These are phyloP conservation scores for Boletus subcaerulescens DNA, from an alignment of 768 basidiomycete species.

Conservation along the genomic window DNA sequence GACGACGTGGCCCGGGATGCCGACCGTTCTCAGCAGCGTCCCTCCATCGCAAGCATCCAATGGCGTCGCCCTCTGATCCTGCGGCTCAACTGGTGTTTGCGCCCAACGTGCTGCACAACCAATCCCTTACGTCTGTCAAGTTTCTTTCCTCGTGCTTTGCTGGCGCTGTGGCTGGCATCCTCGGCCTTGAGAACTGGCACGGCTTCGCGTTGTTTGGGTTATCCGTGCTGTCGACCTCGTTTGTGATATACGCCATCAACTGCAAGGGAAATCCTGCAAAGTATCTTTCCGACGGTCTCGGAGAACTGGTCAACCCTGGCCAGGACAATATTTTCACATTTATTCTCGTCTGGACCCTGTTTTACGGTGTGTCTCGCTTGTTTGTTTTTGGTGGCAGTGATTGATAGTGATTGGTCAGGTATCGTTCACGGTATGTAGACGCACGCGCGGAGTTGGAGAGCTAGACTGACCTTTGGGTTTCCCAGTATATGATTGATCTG, in stretches of 20 bases:
- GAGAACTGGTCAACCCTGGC: constrained; percentile 76
- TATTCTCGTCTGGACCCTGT: constrained; percentile 89
- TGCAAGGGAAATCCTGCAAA: constrained; percentile 63
- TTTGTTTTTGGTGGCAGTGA: not conserved
- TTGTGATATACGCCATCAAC: constrained; percentile 64
- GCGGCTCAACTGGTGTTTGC: constrained; percentile 61
- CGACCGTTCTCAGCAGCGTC: not conserved
- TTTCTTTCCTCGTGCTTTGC: constrained; percentile 83
- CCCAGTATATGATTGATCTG: constrained; percentile 40
- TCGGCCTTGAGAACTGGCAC: constrained; percentile 81
- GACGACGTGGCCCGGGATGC: not conserved
- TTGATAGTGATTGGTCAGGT: constrained; percentile 27
- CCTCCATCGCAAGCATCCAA: constrained; percentile 13
- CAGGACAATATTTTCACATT: constrained; percentile 92
- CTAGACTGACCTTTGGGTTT: constrained; percentile 12
- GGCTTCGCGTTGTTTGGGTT: constrained; percentile 78
- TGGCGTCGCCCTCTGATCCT: constrained; percentile 48
- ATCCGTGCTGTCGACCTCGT: constrained; percentile 65
- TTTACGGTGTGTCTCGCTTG: constrained; percentile 64
- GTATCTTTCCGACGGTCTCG: constrained; percentile 59
- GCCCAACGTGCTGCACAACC: constrained; percentile 66
- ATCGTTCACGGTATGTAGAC: constrained; percentile 49
- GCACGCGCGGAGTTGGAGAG: not conserved
- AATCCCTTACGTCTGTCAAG: constrained; percentile 61
- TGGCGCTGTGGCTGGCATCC: constrained; percentile 83